These are phyloP conservation scores for Populus nigra DNA, from an alignment of 345 rosid genomes.

Conservation along the genomic window DNA sequence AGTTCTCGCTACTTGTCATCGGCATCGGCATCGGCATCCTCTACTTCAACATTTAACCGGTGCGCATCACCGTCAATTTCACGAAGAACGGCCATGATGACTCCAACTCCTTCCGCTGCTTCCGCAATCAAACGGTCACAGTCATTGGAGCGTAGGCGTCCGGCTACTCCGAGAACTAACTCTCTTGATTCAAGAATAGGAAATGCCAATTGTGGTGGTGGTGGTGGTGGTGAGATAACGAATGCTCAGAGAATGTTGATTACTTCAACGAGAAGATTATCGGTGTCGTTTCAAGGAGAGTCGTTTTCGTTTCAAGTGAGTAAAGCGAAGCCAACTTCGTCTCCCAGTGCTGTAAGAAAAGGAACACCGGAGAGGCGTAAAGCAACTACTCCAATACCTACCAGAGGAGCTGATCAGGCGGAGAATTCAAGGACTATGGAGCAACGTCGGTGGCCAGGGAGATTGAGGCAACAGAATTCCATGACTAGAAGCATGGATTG, in stretches of 20 bases:
- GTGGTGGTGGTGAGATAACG: constrained; percentile 35
- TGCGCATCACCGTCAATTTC: constrained; percentile 62
- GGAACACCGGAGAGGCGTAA: constrained; percentile 77
- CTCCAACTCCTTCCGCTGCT: constrained; percentile 32
- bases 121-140: constrained; percentile 52
- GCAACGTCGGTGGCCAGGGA: constrained; percentile 75
- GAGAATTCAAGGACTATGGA: constrained; percentile 60
- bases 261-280: constrained; percentile 71
- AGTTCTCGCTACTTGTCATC: constrained; percentile 67
- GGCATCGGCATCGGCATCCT: constrained; percentile 31
- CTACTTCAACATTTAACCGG: constrained; percentile 45
- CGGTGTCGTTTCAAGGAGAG: constrained; percentile 79
- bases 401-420: constrained; percentile 46
- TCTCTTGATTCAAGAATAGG: constrained; percentile 37
- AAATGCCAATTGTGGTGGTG: constrained; percentile 9
- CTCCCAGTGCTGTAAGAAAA: constrained; percentile 51
- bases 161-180: constrained; percentile 47
- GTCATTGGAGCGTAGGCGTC: constrained; percentile 69
- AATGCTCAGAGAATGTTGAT: constrained; percentile 62
- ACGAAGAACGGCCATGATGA: constrained; percentile 30
- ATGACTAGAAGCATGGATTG: constrained; percentile 65
- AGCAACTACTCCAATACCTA: constrained; percentile 35
- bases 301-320: constrained; percentile 70
- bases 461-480: constrained; percentile 47
- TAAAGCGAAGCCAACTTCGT: constrained; percentile 56